Evolutionary conservation across 345 rosid genomes (phyloP), one percentile per base, ranked within the genome.

Genomic region (Trapa bicornis): DNA sequence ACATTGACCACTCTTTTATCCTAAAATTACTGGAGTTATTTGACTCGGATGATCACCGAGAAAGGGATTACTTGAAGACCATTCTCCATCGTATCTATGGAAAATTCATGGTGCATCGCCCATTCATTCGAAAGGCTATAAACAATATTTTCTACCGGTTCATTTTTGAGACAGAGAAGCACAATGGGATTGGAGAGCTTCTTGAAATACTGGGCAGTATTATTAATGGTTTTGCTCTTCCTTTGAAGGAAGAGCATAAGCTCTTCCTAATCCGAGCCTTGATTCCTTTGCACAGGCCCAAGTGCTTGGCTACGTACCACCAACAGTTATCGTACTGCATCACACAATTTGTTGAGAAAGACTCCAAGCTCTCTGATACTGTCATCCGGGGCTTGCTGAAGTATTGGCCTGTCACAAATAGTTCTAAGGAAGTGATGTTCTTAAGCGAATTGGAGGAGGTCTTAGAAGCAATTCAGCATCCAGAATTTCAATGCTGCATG

Each of bases 391-490:
- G 75, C 53, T 67, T 72, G 38, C 67, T 72, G 64, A 72, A 72
- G 70, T 72, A 60, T 54, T 72, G 75, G 75, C 75, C 71, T 0
- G 50, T 72, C 37, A 67, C 71, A 2, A 72, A 67, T 61, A 72
- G 71, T 53, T 66, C 75, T 38, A 72, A 72, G 70, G 71, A 72
- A 67, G 75, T 72, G 62, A 72, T 72, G 75, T 72, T 67, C 62
- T 54, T 72, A 35, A 61, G 75, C 5, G 75, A 72, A 70, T 67
- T 72, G 75, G 75, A 72, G 67, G 75, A 72, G 35, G 67, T 39
- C 17, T 52, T 72, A 62, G 75, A 72, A 67, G 75, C 71, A 14
- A 67, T 71, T 48, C 75, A 72, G 75, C 71, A 66, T 22, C 70
- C 75, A 41, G 75, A 72, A 56, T 72, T 72, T 52, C 75, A 72